Base-by-base conservation (phyloP, 495 filamentous ascomycete species). In the Neurospora tetraspora region DNA sequence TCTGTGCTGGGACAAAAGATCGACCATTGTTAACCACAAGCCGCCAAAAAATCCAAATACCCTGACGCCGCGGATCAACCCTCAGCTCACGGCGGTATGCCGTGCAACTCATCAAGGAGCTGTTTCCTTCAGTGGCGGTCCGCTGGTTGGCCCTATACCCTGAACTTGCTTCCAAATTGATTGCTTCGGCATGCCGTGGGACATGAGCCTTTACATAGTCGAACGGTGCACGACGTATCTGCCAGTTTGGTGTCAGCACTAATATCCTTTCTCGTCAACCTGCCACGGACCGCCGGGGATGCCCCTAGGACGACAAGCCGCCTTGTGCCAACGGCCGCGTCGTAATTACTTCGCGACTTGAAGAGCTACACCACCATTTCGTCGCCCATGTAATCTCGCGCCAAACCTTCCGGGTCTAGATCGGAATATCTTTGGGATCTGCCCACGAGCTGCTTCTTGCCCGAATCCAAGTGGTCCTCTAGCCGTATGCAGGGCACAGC, bases 241-340 rank as follows among this genome's bases (percentile, higher is more conserved):
- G 70, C 37, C 73, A 31, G 23, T 61, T 23, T 65, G 39, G 59
- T 75, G 73, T 69, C 42, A 74, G 73, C 73, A 69, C 72, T 73
- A 74, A 75, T 74, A 71, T 76, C 59, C 36, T 53, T 70, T 71
- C 76, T 77, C 77, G 74, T 77, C 77, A 73, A 77, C 71, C 61
- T 74, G 75, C 68, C 36, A 71, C 74, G 72, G 72, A 23, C 61
- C 18, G 72, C 39, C 39, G 59, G 71, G 68, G 69, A 31, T 16
- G 31, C 70, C 68, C 69, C 72, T 76, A 73, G 70, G 74, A 38
- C 72, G 73, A 73, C 72, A 37, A 61, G 70, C 70, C 75, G 72
- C 68, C 74, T 72, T 40, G 43, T 73, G 61, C 18, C 68, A 45
- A 71, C 72, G 71, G 70, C 75, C 77, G 65, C 73, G 59, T 65